These are phyloP conservation scores for Trametes hirsuta DNA, from an alignment of 1,284 basidiomycete genomes.

Conservation along the genomic window DNA sequence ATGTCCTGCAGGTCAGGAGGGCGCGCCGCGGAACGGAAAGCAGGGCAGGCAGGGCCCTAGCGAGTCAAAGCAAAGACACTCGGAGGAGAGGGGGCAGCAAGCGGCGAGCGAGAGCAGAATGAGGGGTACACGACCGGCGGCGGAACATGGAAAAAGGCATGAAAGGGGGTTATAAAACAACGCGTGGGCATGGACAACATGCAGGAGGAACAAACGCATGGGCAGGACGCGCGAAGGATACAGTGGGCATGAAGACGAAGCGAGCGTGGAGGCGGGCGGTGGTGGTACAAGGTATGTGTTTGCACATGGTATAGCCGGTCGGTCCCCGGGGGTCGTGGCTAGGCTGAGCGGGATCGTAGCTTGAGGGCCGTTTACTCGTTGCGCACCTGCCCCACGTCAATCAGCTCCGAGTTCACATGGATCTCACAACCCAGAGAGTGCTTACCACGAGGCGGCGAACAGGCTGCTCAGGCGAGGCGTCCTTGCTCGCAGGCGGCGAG, in stretches of 20 bases:
- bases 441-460: constrained; percentile 29
- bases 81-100: neutral
- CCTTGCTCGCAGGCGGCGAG: constrained; percentile 6
- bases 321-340: neutral
- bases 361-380: constrained; percentile 23
- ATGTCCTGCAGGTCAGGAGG: constrained; percentile 21
- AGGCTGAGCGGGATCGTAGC: neutral
- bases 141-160: neutral
- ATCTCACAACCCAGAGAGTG: neutral
- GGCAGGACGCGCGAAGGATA: constrained; percentile 17
- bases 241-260: constrained; percentile 9
- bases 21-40: neutral
- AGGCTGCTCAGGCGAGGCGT: constrained; percentile 9
- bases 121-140: neutral
- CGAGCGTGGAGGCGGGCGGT: neutral
- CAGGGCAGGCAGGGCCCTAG: neutral
- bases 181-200: neutral
- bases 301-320: constrained; percentile 15
- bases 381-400: constrained; percentile 22
- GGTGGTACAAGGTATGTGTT: constrained; percentile 4
- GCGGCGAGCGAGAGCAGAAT: constrained; percentile 12
- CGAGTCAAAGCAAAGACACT: neutral
- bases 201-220: constrained; percentile 12
- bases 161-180: neutral
- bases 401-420: neutral